These are phyloP conservation scores for Trichomonas tenax DNA, from an alignment of 208 protist genomes.

Conservation along the genomic window DNA sequence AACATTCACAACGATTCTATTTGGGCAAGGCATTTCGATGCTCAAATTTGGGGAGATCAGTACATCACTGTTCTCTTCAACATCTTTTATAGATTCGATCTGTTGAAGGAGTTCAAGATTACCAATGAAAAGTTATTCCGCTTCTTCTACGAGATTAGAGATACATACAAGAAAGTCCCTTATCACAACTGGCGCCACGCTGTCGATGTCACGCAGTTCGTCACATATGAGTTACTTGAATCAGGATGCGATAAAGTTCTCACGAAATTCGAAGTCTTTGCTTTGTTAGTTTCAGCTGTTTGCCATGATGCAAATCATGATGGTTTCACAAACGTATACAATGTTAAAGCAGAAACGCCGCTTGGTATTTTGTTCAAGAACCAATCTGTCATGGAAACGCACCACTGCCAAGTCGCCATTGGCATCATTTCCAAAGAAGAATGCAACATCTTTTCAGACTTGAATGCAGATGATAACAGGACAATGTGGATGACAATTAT, in stretches of 20 bases:
- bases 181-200: constrained; percentile 57
- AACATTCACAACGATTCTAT: not conserved
- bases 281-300: constrained; percentile 60
- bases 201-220: constrained; percentile 50
- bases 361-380: constrained; percentile 60
- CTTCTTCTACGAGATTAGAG: constrained; percentile 9
- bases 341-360: constrained; percentile 62
- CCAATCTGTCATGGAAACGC: constrained; percentile 47
- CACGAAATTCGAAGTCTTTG: constrained; percentile 57
- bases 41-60: not conserved
- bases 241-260: constrained; percentile 48
- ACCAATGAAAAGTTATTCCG: not conserved
- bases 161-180: constrained; percentile 41
- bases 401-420: constrained; percentile 41
- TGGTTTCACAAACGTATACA: constrained; percentile 82
- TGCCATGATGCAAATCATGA: constrained; percentile 88
- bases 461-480: constrained; percentile 31
- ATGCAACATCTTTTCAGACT: constrained; percentile 32
- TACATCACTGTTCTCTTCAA: not conserved
- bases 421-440: constrained; percentile 26
- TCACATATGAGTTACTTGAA: constrained; percentile 36
- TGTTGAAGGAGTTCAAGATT: constrained; percentile 23
- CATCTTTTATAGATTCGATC: constrained; percentile 22
- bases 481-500: constrained; percentile 36
- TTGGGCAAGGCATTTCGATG: not conserved